Percentiles rank a stretch among this genome's conserved stretches.
phyloP scores from a whole-genome alignment of 306 rosid genomes.

The Cucumis melo region DNA sequence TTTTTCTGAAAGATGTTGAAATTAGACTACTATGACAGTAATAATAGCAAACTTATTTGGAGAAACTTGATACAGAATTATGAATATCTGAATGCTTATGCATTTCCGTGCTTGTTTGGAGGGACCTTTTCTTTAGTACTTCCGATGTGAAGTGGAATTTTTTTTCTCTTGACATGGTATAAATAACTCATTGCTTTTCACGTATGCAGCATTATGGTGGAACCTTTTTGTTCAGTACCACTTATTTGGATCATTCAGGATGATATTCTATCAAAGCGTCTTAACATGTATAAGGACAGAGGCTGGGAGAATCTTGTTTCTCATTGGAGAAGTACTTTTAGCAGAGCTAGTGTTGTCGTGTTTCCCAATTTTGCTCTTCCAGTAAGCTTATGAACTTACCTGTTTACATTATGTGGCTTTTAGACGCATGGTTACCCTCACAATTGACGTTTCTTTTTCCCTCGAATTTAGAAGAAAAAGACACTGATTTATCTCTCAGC shows the following conservation, averaged over 20 bases:
- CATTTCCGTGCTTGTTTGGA: not conserved
- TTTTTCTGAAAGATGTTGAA: not conserved
- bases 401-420: not conserved
- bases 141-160: not conserved
- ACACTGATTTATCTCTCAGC: not conserved
- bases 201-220: constrained; percentile 97
- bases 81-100: not conserved
- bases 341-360: constrained; percentile 67
- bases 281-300: constrained; percentile 45
- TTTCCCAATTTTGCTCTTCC: constrained; percentile 88
- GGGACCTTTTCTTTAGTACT: not conserved
- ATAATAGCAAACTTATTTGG: not conserved
- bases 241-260: constrained; percentile 92
- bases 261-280: constrained; percentile 66
- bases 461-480: not conserved
- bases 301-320: constrained; percentile 61
- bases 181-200: constrained; percentile 19
- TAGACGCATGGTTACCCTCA: not conserved
- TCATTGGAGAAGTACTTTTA: constrained; percentile 71
- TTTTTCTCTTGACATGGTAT: not conserved
- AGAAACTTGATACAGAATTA: not conserved
- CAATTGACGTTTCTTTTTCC: not conserved
- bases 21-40: not conserved
- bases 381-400: constrained; percentile 32
- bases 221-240: constrained; percentile 90